Base-by-base conservation (phyloP, 345 rosid genomes). In the Chamaenerion angustifolium region DNA sequence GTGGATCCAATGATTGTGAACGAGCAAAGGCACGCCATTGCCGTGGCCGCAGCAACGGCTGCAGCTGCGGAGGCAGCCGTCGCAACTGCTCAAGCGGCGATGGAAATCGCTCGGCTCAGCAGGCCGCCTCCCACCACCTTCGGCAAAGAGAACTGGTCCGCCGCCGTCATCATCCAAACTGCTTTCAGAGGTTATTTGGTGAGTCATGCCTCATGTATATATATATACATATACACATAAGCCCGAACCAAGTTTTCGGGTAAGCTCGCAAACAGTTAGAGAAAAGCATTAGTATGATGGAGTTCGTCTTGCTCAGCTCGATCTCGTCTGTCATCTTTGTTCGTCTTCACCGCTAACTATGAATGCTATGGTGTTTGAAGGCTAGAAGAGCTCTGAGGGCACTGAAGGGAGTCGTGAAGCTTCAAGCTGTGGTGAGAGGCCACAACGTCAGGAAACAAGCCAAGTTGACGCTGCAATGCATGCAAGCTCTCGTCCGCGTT, bases 341-440 rank as follows among this genome's bases (percentile, higher is more conserved):
- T n/a, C n/a, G 17, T 11, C 11, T 12, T 10, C 37, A 10, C 3
- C 25, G 25, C 25, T 21, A 21, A 21, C 25, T 21, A 21, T 4
- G 4, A 21, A 21, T 21, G 25, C 25, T 21, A 21, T n/a, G 10
- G 21, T 21, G 14, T 14, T 2, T 49, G 18, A n/a, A 88, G 97
- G 88, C 94, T 7, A 64, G 88, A 69, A 75, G 92, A 64, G 98
- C 98, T n/a, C 62, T 83, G 57, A 64, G 83, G 0, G 98, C 96
- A 14, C 62, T 90, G 45, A 81, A 68, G 73, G 98, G 98, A 56
- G 57, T 86, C 46, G 98, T 90, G 59, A 78, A 81, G 85, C 76
- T 90, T 35, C 98, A 90, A 68, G 98, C 98, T 5, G 60, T 90
- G 41, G 94, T 90, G 58, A 76, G 98, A 71, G 98, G 98, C 43